Evolutionary conservation across 495 filamentous ascomycete species (phyloP), one percentile per base, ranked within the genome.

Genomic region (Aspergillus saccharolyticus): DNA sequence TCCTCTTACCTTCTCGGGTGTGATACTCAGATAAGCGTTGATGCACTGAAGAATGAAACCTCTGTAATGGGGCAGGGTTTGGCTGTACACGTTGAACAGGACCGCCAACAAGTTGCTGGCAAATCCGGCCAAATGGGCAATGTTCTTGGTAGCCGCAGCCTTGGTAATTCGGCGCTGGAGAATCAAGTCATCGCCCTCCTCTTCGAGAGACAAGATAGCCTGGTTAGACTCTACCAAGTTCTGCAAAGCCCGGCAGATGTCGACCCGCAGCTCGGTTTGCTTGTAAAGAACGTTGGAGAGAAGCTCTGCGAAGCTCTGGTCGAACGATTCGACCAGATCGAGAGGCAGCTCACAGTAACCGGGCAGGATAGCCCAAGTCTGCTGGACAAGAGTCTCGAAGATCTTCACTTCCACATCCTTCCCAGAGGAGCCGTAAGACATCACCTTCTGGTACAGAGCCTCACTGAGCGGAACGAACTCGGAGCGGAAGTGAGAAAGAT

Each of bases 321-420:
- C 90, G 66, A 97, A 90, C 14, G 86, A 78, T 63, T 85, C 78
- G 9, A 69, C 68, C 19, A 97, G 66, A 69, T 97, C 94, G 42
- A 94, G 72, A 4, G 94, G 92, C 50, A 95, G 74, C 67, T 96
- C 89, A 67, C 94, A 97, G 70, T 96, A 98, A 28, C 94, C 94
- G 0, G 95, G 91, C n/a, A 98, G 80, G 51, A 89, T 82, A 18
- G 88, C 87, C 94, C 95, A 98, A 19, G 94, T 92, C 66, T 98
- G 94, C 52, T 95, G 88, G 1, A 98, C 89, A 1, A 98, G 69
- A 0, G 94, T 97, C 71, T 98, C 94, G 71, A 92, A 97, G 57
- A 98, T 95, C 78, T 98, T 98, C 64, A 89, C 83, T 67, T 97
- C 90, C 76, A 96, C 89, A 0, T 89, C 89, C 76, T 95, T 96